These are phyloP conservation scores for Aspergillus chevalieri DNA, from an alignment of 2,329 filamentous ascomycete species.

Conservation along the genomic window DNA sequence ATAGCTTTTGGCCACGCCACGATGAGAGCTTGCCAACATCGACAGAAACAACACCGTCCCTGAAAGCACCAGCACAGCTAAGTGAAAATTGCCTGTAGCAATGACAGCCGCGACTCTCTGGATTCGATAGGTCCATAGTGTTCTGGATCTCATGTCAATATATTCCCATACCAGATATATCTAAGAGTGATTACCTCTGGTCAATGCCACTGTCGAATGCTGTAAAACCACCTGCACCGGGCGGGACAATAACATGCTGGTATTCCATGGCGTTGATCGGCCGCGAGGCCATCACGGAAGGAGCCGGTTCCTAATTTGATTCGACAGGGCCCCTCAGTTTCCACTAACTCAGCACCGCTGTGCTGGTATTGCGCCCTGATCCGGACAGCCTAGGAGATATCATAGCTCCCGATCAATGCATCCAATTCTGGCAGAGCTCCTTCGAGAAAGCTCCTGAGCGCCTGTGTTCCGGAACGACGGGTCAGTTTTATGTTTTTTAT, in stretches of 20 bases:
- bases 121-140: constrained; percentile 19
- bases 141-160: constrained; percentile 3
- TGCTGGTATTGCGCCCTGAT: background rate
- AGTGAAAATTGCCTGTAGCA: constrained; percentile 17
- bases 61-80: constrained; percentile 16
- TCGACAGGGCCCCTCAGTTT: no score
- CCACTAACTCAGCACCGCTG: background rate
- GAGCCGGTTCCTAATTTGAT: background rate
- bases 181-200: background rate
- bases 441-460: no score
- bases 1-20: background rate
- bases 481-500: no score
- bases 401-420: background rate
- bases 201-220: background rate
- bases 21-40: constrained; percentile 6
- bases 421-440: background rate
- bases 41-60: constrained; percentile 11
- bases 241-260: background rate
- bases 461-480: no score
- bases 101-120: constrained; percentile 17
- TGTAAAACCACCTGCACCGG: background rate
- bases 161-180: background rate
- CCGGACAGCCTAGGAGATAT: background rate
- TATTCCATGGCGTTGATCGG: background rate
- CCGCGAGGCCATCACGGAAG: no score